Base-by-base conservation (phyloP, 1,284 basidiomycete genomes). In the Ceratobasidium sp. region DNA sequence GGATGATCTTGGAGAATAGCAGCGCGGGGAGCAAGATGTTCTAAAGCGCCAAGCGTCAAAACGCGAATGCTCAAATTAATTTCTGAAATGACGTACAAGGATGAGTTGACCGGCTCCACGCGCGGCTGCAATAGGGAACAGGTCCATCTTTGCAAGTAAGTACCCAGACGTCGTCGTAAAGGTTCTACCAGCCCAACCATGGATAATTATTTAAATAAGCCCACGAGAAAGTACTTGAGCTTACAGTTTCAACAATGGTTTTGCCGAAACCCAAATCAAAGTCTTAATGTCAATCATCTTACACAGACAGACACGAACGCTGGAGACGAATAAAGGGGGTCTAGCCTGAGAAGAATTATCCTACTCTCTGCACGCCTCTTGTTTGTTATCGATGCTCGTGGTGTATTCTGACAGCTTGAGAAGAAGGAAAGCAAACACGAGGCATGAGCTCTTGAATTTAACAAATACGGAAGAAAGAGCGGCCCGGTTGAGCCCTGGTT, bases 1-100 rank as follows among this genome's bases (percentile, higher is more conserved):
- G 87, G 0, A 94, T 85, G 75, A 94, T 92, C 75, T 89, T 92
- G 1, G 89, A 89, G 80, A 94, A 93, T 81, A 94, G 83, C 14
- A 94, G 84, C 73, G 85, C 86, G 2, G 93, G 93, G 1, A 91
- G 78, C 0, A 87, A 83, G 73, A 94, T 85, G 76, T 92, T 93
- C 85, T 90, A 38, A 32, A 21, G 9, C n/a, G 28, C 41, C 32
- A 50, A 14, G 43, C 44, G n/a, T 32, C 38, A n/a, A n/a, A n/a
- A n/a, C 28, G 6, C 5, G 23, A n/a, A 54, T 54, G n/a, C 26
- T 16, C 52, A 28, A n/a, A n/a, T n/a, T 38, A 38, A 11, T 11
- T 38, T 11, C 35, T 11, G 4, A 5, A 4, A 23, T 11, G 41
- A 35, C 57, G 23, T 73, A 87, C 87, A 43, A 91, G 80, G 28